Base-by-base conservation (phyloP, 2,329 filamentous ascomycete species). In the Colletotrichum truncatum region DNA sequence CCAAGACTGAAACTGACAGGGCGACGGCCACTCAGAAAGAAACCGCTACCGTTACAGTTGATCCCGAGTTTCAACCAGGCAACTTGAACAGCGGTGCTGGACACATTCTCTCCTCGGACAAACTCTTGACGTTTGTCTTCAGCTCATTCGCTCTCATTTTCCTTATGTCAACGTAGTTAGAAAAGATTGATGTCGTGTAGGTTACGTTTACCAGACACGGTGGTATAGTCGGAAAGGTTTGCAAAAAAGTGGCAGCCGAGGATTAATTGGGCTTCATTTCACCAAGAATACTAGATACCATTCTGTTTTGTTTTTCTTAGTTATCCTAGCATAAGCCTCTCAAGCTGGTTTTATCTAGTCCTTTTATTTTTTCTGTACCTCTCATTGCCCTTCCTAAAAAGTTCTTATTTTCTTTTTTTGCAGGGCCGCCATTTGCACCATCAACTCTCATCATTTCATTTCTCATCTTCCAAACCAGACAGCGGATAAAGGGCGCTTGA, bases 81-180 rank as follows among this genome's bases (percentile, higher is more conserved):
- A 43, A 7, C 62, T 61, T 65, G 32, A 65, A 62, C 49, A 65
- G 62, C 12, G 57, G 57, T 11, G 49, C 49, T 6, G 62, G 57
- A 21, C 57, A 54, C 10, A 39, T 56, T 1, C n/a, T 65, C 28
- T 55, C 57, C n/a, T 62, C 62, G 2, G 26, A 56, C 28, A 65
- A 36, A 34, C 21, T 25, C 12, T 23, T 65, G 16, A 49, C 30
- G 1, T 34, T 62, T 6, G 34, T 41, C 57, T 4, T 43, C n/a
- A 45, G 49, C 28, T n/a, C 36, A 6, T 25, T 62, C 25, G 56
- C 36, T 43, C 57, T 65, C 3, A 26, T 56, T 12, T 62, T 65
- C 12, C 48, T 61, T n/a, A 10, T 60, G 28, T 62, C 49, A 23
- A 52, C 34, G 56, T 65, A 45, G n/a, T n/a, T 25, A 52, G 30